Percentiles rank a stretch among this genome's conserved stretches.
Conservation (phyloP, 108 stramenopile species). For the Schizochytrium sp. region DNA sequence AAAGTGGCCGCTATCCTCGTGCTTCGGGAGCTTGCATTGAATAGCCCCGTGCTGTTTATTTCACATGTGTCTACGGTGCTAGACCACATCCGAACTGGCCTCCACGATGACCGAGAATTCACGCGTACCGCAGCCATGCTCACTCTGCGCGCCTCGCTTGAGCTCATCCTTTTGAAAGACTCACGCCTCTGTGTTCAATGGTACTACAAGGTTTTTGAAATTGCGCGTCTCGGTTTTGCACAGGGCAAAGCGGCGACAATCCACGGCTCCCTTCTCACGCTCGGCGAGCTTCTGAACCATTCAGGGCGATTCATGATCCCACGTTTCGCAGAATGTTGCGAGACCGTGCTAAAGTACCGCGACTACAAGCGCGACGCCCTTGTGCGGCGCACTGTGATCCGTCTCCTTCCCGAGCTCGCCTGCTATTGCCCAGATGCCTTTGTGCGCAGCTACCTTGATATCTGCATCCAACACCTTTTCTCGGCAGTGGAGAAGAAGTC, state of each 20-base stretch:
- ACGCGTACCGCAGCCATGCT: slow-evolving; percentile 82
- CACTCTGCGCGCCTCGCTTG: slow-evolving; percentile 61
- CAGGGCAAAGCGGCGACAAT: slow-evolving; percentile 38
- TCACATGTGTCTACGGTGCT: slow-evolving; percentile 39
- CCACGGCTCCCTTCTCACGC: slow-evolving; percentile 80
- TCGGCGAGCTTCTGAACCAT: slow-evolving; percentile 69
- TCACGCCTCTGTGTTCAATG: slow-evolving; percentile 18
- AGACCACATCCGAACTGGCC: slow-evolving; percentile 66
- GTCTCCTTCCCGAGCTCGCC: slow-evolving; percentile 78
- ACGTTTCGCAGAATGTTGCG: slow-evolving; percentile 77
- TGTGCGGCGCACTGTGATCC: slow-evolving; percentile 71
- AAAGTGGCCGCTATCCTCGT: slow-evolving; percentile 22
- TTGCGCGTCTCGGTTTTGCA: background rate
- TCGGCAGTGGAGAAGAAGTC: slow-evolving; percentile 40
- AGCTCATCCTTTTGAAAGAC: slow-evolving; percentile 15
- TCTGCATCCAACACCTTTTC: slow-evolving; percentile 65
- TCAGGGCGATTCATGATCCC: slow-evolving; percentile 84
- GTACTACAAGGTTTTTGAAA: slow-evolving; percentile 35
- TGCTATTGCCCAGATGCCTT: slow-evolving; percentile 64
- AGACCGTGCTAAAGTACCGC: slow-evolving; percentile 62
- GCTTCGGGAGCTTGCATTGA: slow-evolving; percentile 46
- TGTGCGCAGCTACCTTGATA: slow-evolving; percentile 67
- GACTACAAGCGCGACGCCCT: slow-evolving; percentile 52
- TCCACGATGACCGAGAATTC: slow-evolving; percentile 70
- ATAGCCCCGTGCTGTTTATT: slow-evolving; percentile 39